Evolutionary conservation across 768 basidiomycete genomes (phyloP), one percentile per base, ranked within the genome.

Genomic region (Erythrobasidium yunnanense): DNA sequence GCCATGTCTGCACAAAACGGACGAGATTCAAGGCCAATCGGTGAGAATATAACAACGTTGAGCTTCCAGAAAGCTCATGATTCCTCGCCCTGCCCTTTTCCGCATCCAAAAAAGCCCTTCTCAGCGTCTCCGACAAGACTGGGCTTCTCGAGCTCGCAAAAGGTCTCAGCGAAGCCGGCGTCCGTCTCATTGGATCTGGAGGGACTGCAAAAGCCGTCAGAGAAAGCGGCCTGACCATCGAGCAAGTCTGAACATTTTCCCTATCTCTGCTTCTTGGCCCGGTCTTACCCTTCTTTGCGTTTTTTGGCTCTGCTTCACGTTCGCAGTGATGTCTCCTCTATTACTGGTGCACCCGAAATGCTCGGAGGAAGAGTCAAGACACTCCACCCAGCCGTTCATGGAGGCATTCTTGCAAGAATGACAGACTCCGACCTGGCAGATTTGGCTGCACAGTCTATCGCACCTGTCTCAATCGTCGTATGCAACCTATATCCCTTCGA

Each of bases 401-500:
- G 95, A 75, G 95, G 93, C 29, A 99, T 99, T 70, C 84, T 99
- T 46, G 91, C 95, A 4, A 86, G 95, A 20, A 82, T 85, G 55
- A 93, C 91, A 70, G 83, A 87, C 2, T 90, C 90, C 8, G 95
- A 99, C 77, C 82, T 90, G 70, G 80, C 82, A 58, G 95, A 99
- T 76, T 82, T 97, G 55, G 78, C 82, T 29, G 80, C 84, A 5
- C 90, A 93, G 73, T 80, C 80, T 66, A 97, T 99, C 77, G 83
- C 87, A 4, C 88, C 88, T 68, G 96, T 97, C 78, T 85, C 87
- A 63, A 87, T 99, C 79, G 93, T 99, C 65, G 91, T 95, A 68
- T 99, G 95, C 84, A 99, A 99, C 76, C 84, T 99, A 56, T 97
- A 99, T 80, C 95, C 95, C 0, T 99, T 99, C 79, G 84, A 87